Base-by-base conservation (phyloP, 2,329 filamentous ascomycete species). In the Erysiphe pulchra region DNA sequence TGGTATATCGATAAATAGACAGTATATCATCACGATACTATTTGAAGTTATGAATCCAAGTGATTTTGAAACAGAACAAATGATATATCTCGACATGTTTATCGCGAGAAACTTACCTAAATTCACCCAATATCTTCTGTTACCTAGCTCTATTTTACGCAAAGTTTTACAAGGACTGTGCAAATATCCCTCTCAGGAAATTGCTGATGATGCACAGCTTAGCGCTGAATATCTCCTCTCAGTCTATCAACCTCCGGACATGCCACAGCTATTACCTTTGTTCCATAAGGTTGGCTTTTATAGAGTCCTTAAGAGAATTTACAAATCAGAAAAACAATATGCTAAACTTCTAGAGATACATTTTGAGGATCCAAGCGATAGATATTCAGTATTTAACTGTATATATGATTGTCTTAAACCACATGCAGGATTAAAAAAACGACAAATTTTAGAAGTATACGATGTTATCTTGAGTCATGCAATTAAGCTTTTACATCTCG, bases 61-160 rank as follows among this genome's bases (percentile, higher is more conserved):
- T 4, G 74, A 81, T 42, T 95, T 93, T 60, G 71, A 75, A 0
- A 62, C 76, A 0, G 74, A 80, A 49, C 85, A 95, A 56, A 86
- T 81, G 12, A 82, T 98, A 47, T 98, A 93, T 60, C 71, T 98
- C 40, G 85, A 98, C 61, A 98, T 98, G 85, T 98, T 98, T 57
- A 80, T 98, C 57, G 87, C 90, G 16, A 76, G 90, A 47, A 98
- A 93, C 57, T 64, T 98, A 44, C 83, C 92, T 3, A 98, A 98
- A 59, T 98, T 93, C 56, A 85, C 86, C 1, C 87, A 95, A 58
- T 94, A 94, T 56, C 77, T 98, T 44, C 71, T 95, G 11, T 73
- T 98, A 42, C 81, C 87, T 0, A 90, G 86, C 16, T 85, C 82
- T 2, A 80, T 81, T 1, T 67, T 98, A 0, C 82, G 85, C 48